phyloP scores from a whole-genome alignment of 2,329 filamentous ascomycete genomes.

The Pyricularia sp. region DNA sequence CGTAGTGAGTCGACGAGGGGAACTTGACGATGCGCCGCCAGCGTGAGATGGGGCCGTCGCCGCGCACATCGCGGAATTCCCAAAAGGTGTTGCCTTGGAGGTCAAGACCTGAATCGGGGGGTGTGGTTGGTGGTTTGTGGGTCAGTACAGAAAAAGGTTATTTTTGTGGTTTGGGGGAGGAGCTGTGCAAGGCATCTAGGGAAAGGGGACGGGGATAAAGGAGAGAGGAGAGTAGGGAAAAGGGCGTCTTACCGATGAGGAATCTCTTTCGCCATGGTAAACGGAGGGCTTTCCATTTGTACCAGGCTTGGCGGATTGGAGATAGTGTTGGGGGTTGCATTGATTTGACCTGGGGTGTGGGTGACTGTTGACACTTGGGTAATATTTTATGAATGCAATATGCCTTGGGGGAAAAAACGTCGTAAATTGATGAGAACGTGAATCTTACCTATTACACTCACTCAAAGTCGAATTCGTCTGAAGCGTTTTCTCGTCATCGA shows the following conservation, averaged over 20 bases:
- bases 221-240: neutral
- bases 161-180: neutral
- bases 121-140: neutral
- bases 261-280: slow-evolving; percentile 56
- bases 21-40: slow-evolving; percentile 56
- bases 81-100: slow-evolving; percentile 60
- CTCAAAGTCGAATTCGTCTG: neutral
- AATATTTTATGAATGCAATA: neutral
- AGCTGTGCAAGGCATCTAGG: neutral
- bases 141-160: neutral
- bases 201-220: neutral
- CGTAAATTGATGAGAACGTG: neutral
- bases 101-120: slow-evolving; percentile 42
- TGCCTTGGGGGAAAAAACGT: neutral
- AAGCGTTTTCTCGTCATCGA: slow-evolving; percentile 1
- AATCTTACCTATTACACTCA: neutral
- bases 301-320: slow-evolving; percentile 37
- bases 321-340: slow-evolving; percentile 10
- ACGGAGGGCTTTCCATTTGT: slow-evolving; percentile 51
- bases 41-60: slow-evolving; percentile 22
- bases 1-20: slow-evolving; percentile 42
- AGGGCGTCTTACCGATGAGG: slow-evolving; percentile 41
- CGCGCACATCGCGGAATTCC: slow-evolving; percentile 49
- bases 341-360: neutral
- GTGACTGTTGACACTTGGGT: neutral